A percentile compares a stretch with the other conserved stretches of the same genome.
Evolutionary conservation across 129 eudicot species (phyloP).

Genomic region (Rutidosis leptorrhynchoides): DNA sequence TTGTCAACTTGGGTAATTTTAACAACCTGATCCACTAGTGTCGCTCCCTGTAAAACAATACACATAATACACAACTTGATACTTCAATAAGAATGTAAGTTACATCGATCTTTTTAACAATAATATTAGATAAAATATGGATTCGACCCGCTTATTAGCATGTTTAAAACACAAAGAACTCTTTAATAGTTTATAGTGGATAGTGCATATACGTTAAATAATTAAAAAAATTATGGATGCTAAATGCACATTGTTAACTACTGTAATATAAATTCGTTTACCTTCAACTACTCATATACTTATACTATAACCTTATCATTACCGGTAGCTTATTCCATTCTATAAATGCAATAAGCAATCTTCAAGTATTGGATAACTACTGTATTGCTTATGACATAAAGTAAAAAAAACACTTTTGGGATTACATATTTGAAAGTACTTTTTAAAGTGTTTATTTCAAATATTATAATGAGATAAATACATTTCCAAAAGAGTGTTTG

Average conservation of each 20-base stretch:
- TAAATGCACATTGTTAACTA: not conserved
- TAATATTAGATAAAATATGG: not conserved
- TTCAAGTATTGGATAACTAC: not conserved
- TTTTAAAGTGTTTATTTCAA: not conserved
- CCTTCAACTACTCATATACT: not conserved
- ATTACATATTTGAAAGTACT: not conserved
- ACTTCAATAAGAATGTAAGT: not conserved
- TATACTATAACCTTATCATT: not conserved
- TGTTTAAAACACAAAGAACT: not conserved
- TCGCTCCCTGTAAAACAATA: conserved; percentile 73
- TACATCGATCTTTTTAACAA: not conserved
- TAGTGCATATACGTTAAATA: not conserved
- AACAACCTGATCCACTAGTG: conserved; percentile 95
- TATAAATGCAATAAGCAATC: not conserved
- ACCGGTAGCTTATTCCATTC: not conserved
- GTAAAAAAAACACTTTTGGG: not conserved
- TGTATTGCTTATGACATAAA: not conserved
- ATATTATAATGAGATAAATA: not conserved
- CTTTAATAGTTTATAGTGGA: not conserved
- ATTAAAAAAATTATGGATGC: too few species aligned
- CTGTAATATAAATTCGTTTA: too few species aligned
- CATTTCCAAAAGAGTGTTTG: not conserved
- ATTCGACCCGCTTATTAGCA: not conserved
- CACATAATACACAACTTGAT: conserved; percentile 6
- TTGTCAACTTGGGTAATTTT: conserved; percentile 63